Evolutionary conservation across 257 asterid genomes (phyloP).

Genomic region (Gynochthodes officinalis): DNA sequence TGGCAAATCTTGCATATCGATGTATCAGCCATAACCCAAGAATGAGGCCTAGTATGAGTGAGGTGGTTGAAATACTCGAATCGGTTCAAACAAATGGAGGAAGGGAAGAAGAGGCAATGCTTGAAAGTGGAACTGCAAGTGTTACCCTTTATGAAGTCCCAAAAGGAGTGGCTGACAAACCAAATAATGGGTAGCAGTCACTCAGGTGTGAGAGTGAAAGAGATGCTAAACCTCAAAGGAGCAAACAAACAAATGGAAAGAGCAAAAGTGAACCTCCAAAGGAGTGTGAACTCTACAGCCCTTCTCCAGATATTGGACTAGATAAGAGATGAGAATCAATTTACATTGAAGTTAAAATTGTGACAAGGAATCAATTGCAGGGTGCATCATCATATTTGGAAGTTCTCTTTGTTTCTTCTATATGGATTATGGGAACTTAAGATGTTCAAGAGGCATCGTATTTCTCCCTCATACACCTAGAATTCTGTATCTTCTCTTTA

Average conservation of each 20-base stretch:
- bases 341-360: conserved; percentile 7
- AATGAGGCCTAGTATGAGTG: conserved; percentile 85
- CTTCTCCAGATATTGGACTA: conserved; percentile 32
- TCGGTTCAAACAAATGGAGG: conserved; percentile 52
- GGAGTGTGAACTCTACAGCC: conserved; percentile 44
- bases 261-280: conserved; percentile 71
- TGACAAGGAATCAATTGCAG: conserved; percentile 3
- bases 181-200: conserved; percentile 14
- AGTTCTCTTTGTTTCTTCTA: background rate
- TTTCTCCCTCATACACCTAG: too few relatives aligned
- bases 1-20: conserved; percentile 77
- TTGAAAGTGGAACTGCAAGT: conserved; percentile 39
- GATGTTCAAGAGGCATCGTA: conserved; percentile 6
- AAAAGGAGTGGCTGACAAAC: conserved; percentile 19
- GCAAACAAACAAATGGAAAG: conserved; percentile 37
- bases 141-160: conserved; percentile 73
- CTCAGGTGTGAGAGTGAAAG: conserved; percentile 31
- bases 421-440: conserved; percentile 1
- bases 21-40: conserved; percentile 94
- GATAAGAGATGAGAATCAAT: conserved; percentile 26
- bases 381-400: conserved; percentile 2
- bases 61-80: conserved; percentile 82
- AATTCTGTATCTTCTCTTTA: too few relatives aligned
- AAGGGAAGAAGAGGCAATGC: conserved; percentile 35
- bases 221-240: conserved; percentile 25